phyloP scores from a whole-genome alignment of 2,329 filamentous ascomycete species.

The Paraphaeosphaeria sporulosa region DNA sequence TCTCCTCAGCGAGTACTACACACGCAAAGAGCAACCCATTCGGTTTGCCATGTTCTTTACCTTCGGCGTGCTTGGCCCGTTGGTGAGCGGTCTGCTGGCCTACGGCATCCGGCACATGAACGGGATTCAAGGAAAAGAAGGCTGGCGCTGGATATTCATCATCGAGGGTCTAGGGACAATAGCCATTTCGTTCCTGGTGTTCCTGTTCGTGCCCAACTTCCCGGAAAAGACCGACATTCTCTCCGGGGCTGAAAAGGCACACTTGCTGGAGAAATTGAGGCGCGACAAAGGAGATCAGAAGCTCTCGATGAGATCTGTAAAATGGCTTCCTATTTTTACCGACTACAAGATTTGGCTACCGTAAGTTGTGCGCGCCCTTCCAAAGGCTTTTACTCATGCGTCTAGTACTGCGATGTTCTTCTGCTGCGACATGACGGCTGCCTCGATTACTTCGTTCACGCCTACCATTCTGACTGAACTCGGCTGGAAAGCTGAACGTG shows the following conservation, averaged over 20 bases:
- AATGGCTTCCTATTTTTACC: constrained; percentile 55
- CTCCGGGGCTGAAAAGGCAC: constrained; percentile 57
- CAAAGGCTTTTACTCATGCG: constrained; percentile 15
- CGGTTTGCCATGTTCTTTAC: constrained; percentile 62
- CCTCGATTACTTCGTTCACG: constrained; percentile 40
- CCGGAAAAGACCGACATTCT: constrained; percentile 60
- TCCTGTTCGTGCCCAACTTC: constrained; percentile 61
- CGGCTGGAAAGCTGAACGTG: constrained; percentile 40
- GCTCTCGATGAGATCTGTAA: constrained; percentile 57
- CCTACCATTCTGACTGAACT: constrained; percentile 46
- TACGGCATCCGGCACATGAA: constrained; percentile 49
- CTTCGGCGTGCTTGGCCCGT: constrained; percentile 61
- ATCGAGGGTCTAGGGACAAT: constrained; percentile 65
- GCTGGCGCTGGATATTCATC: constrained; percentile 62
- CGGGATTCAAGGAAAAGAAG: constrained; percentile 34
- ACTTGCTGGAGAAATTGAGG: constrained; percentile 58
- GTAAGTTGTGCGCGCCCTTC: constrained; percentile 45
- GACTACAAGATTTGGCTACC: constrained; percentile 65
- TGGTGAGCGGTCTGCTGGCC: constrained; percentile 63
- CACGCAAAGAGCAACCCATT: constrained; percentile 61
- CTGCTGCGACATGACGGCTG: constrained; percentile 45
- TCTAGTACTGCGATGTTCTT: constrained; percentile 42
- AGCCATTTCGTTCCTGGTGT: constrained; percentile 56
- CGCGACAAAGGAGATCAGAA: constrained; percentile 57
- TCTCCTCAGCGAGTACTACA: constrained; percentile 53